Evolutionary conservation across 2,329 filamentous ascomycete genomes (phyloP), one percentile per base, ranked within the genome.

Genomic region (Orbilia ellipsospora): DNA sequence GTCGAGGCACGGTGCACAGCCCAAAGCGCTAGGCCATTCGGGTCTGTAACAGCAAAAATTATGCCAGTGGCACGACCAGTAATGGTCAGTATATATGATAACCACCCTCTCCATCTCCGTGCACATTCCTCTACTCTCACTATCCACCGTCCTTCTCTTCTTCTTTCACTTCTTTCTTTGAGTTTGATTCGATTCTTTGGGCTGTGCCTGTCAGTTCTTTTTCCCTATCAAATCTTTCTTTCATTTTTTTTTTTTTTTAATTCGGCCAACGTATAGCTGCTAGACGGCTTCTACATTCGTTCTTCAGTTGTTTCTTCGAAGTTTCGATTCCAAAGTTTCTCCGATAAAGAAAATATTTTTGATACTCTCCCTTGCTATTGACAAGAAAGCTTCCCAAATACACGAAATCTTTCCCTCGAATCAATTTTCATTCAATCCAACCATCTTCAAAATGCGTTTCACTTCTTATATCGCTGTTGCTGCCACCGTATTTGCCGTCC

Each of bases 151-250:
- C 63, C 70, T 69, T 64, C 64, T 57, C 63, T 70, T 52, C 44
- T 63, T 31, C 31, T 36, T 36, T 36, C 31, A 36, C 31, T 36
- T 48, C 44, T 48, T 48, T 48, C 44, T 48, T 18, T 15, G 15
- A 10, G 13, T 48, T 48, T 15, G 13, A 8, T 68, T 74, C 63
- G 52, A 50, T 69, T 60, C 51, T 69, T 23, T 65, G 26, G 72
- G 70, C 70, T 74, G 70, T 67, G 70, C 70, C 72, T 75, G 13
- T 56, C 50, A 65, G 64, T 68, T 54, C 48, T 45, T 75, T 75
- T 36, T 75, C 72, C 56, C 66, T 57, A 67, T 48, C 56, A 57
- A 63, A 28, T 57, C 57, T 51, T 66, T 66, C 55, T 65, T 69
- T 69, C 48, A 36, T 64, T 31, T 73, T 73, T 73, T 54, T 62